Evolutionary conservation across 1,284 basidiomycete species (phyloP).

Genomic region (Mycosarcoma mackinlayi): DNA sequence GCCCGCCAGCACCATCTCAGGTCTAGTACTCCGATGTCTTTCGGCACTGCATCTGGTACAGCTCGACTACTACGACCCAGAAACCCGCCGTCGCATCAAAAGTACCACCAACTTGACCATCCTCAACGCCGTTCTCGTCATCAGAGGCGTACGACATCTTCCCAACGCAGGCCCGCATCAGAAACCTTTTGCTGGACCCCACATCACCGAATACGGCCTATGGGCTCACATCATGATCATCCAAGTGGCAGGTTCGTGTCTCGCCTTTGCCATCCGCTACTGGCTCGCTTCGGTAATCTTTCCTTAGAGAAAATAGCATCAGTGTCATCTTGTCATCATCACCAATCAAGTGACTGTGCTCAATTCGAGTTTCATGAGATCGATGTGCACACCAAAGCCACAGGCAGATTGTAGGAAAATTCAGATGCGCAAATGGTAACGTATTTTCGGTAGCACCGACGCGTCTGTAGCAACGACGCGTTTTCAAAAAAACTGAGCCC

Average conservation of each 20-base stretch:
- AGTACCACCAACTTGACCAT: slow-evolving; percentile 64
- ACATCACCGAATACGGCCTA: slow-evolving; percentile 48
- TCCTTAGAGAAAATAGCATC: slow-evolving; percentile 21
- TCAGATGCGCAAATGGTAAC: too few species aligned
- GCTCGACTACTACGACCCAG: slow-evolving; percentile 32
- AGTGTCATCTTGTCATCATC: too few species aligned
- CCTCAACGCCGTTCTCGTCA: slow-evolving; percentile 63
- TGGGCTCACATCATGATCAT: slow-evolving; percentile 58
- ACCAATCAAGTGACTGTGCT: too few species aligned
- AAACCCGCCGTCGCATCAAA: slow-evolving; percentile 20
- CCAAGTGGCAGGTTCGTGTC: slow-evolving; percentile 50
- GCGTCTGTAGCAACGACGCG: too few species aligned
- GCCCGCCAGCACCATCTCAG: slow-evolving; percentile 16
- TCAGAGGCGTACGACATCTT: slow-evolving; percentile 41
- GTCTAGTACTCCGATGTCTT: slow-evolving; percentile 27
- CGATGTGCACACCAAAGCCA: too few species aligned
- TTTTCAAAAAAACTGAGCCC: too few species aligned
- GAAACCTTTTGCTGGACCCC: slow-evolving; percentile 21
- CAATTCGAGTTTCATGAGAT: too few species aligned
- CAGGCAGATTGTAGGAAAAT: too few species aligned
- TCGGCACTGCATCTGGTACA: slow-evolving; percentile 35
- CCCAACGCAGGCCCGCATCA: background rate
- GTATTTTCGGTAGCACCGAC: too few species aligned
- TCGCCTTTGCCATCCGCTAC: slow-evolving; percentile 64
- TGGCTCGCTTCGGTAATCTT: slow-evolving; percentile 61